phyloP scores from a whole-genome alignment of 768 basidiomycete species.

The Tylopilus intermedius region DNA sequence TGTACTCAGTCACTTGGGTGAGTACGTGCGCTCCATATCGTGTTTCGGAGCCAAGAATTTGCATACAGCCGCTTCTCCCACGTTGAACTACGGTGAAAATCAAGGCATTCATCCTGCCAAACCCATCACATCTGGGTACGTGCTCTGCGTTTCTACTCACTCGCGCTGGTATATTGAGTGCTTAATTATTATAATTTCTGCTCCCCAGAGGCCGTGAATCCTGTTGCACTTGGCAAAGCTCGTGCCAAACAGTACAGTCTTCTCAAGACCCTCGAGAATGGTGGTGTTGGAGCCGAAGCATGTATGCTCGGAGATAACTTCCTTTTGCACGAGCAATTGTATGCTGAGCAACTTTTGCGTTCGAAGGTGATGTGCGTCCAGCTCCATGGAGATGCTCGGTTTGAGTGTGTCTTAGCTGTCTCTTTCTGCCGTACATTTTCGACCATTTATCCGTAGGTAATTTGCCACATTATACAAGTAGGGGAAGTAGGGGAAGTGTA shows the following conservation, averaged over 20 bases:
- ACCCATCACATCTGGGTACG: conserved; percentile 70
- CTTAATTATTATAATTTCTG: too few species aligned
- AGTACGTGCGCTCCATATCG: conserved; percentile 15
- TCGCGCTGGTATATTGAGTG: background rate
- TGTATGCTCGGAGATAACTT: conserved; percentile 30
- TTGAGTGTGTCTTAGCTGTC: conserved; percentile 49
- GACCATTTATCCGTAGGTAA: conserved; percentile 47
- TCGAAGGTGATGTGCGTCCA: conserved; percentile 84
- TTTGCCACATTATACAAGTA: conserved; percentile 86
- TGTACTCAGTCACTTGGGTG: conserved; percentile 81
- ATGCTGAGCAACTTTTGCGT: conserved; percentile 9
- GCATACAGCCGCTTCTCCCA: conserved; percentile 59
- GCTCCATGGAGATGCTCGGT: conserved; percentile 87
- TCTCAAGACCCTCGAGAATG: conserved; percentile 54
- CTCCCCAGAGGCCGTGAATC: conserved; percentile 72
- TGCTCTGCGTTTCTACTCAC: conserved; percentile 1
- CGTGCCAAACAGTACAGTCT: conserved; percentile 87
- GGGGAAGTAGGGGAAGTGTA: conserved; percentile 86
- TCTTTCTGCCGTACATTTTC: background rate
- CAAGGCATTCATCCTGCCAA: conserved; percentile 74
- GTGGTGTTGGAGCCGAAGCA: conserved; percentile 15
- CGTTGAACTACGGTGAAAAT: conserved; percentile 51
- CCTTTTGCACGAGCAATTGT: background rate
- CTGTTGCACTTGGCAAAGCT: conserved; percentile 84
- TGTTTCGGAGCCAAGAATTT: background rate